Evolutionary conservation across 805 yeast species (phyloP), one percentile per base, ranked within the genome.

Genomic region (Saturnispora hagleri): DNA sequence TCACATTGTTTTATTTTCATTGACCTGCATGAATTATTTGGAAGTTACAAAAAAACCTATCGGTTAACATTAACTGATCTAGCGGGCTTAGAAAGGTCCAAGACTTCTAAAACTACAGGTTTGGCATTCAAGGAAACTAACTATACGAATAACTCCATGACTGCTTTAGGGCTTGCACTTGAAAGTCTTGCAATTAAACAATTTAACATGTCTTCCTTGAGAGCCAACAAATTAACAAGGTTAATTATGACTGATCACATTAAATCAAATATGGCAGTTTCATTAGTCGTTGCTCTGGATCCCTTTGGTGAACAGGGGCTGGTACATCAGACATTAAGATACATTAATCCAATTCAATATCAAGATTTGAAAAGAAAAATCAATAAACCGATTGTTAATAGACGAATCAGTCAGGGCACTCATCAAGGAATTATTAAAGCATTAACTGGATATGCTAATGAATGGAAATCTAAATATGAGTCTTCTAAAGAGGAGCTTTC

Each of bases 1-100:
- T 77, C 81, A 1, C 82, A 78, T 57, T 70, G 78, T n/a, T 75
- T 79, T 56, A 64, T 73, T 3, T 69, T 72, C 50, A 66, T 78
- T 17, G 52, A 57, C 42, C 38, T 57, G 38, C 57, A 52, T 54
- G 20, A 56, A 28, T 10, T 56, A 9, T 54, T 55, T 50, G 66
- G 67, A 24, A 49, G 47, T 18, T 46, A 57, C 45, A 40, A 64
- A 2, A 60, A 51, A 50, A 53, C 67, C 1, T 60, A 76, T 5
- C 67, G 77, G 46, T 62, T 79, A 27, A 73, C 77, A 0, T 61
- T 79, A 42, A 77, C 76, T 0, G 82, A 79, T 56, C 58, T 79
- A 18, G 80, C 82, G 1, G 66, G 82, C 1, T 68, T 78, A 8
- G 82, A 79, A 60, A 67, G 81, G 57, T 67, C 75, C 9, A 75